These are phyloP conservation scores for Escovopsis weberi DNA, from an alignment of 2,329 filamentous ascomycete species.

Conservation along the genomic window DNA sequence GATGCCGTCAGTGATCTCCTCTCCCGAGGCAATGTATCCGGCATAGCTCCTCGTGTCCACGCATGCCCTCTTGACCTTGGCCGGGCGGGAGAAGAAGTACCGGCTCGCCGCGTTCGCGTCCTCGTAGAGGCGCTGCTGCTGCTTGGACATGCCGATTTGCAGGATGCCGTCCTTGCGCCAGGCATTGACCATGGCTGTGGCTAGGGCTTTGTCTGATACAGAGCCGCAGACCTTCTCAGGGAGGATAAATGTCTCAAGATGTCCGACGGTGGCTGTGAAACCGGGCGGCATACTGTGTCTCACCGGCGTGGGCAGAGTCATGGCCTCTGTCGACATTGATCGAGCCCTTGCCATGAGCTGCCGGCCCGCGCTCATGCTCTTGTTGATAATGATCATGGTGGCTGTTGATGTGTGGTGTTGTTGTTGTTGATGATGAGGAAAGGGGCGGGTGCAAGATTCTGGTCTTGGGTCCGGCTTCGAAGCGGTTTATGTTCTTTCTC, in stretches of 20 bases:
- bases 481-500: too few species aligned
- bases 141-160: conserved; percentile 25
- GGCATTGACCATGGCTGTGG: conserved; percentile 24
- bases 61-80: conserved; percentile 25
- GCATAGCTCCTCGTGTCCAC: conserved; percentile 30
- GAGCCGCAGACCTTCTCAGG: conserved; percentile 22
- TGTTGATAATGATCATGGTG: conserved; percentile 1
- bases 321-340: conserved; percentile 1
- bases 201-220: conserved; percentile 20
- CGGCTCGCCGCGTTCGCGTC: conserved; percentile 22
- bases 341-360: conserved; percentile 1
- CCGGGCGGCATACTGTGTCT: conserved; percentile 14
- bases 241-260: conserved; percentile 28
- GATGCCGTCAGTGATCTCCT: conserved; percentile 32
- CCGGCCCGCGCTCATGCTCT: not conserved
- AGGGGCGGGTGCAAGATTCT: not conserved
- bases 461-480: too few species aligned
- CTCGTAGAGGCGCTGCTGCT: conserved; percentile 21
- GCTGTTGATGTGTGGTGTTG: not conserved
- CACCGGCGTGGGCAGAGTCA: not conserved
- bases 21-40: conserved; percentile 34
- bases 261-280: conserved; percentile 10
- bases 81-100: conserved; percentile 23
- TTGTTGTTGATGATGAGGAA: not conserved
- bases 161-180: conserved; percentile 32